Evolutionary conservation across 1,139 yeast genomes (phyloP).

Genomic region (Scheffersomyces cryptocercus): DNA sequence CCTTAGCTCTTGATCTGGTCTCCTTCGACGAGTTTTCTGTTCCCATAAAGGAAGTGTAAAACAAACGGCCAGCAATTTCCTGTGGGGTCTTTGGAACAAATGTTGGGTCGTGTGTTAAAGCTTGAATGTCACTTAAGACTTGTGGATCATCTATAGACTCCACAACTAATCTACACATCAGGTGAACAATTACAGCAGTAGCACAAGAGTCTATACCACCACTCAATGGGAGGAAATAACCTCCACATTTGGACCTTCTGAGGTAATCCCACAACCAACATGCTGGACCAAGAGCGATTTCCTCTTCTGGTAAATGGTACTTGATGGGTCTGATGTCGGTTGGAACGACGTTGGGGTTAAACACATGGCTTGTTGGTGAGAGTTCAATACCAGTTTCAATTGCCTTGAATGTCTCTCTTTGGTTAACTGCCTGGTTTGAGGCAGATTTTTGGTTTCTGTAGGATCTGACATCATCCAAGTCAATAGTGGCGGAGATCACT

Average conservation of each 20-base stretch:
- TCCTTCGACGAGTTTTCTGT: constrained; percentile 88
- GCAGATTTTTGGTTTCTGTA: constrained; percentile 79
- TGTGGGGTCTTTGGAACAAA: constrained; percentile 75
- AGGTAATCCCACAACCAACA: constrained; percentile 99
- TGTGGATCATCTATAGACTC: constrained; percentile 65
- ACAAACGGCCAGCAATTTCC: constrained; percentile 72
- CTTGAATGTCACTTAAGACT: constrained; percentile 73
- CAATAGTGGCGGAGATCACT: constrained; percentile 90
- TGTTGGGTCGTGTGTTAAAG: constrained; percentile 53
- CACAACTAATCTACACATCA: constrained; percentile 87
- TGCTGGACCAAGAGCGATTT: constrained; percentile 96
- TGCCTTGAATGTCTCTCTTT: constrained; percentile 55
- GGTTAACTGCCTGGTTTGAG: constrained; percentile 67
- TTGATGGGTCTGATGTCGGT: constrained; percentile 49
- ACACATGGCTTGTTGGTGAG: constrained; percentile 56
- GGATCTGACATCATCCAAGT: constrained; percentile 84
- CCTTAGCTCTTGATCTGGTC: constrained; percentile 82
- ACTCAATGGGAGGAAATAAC: constrained; percentile 87
- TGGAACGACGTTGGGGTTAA: constrained; percentile 68
- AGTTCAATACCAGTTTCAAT: constrained; percentile 63
- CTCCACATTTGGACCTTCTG: constrained; percentile 85
- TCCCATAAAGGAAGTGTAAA: constrained; percentile 94
- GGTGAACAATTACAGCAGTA: constrained; percentile 89
- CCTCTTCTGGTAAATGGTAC: constrained; percentile 88
- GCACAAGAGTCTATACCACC: constrained; percentile 99